Base-by-base conservation (phyloP, 169 alveolate genomes). In the Cytauxzoon felis region DNA sequence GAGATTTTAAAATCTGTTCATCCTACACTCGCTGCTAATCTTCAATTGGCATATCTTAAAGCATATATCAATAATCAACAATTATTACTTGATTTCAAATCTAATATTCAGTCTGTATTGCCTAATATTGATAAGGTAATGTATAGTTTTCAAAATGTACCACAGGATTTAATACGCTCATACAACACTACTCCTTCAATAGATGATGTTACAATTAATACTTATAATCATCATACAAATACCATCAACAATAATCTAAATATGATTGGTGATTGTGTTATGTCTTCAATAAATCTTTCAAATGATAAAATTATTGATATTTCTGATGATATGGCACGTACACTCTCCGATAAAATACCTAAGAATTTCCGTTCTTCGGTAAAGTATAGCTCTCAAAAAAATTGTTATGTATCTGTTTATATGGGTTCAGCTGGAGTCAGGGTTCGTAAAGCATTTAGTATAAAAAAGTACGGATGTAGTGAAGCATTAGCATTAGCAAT, bases 391-490 rank as follows among this genome's bases (percentile, higher is more conserved):
- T 63, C 71, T 38, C 78, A 80, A 52, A 85, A 85, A 62, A 78
- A 72, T 42, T 62, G 89, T 7, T 85, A 75, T 72, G 82, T 78
- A 34, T 59, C 84, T n/a, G 80, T 80, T 1, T 85, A 73, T 40
- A 41, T 72, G 19, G 88, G 79, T 19, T 61, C 87, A 27, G 76
- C 67, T 50, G 91, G 85, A 30, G 71, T 65, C 26, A 65, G 82
- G 26, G 56, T 78, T 23, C 68, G 87, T 66, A 78, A 79, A 36
- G 19, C 70, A 3, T 85, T 85, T 42, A 63, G 81, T 26, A 64
- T 85, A 7, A 48, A 64, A 16, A 72, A 85, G 43, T 80, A 70
- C 48, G 91, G 91, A 0, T 50, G 71, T 38, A 51, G 53, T 27
- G 82, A 58, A 40, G 84, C 91, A 1, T 76, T 75, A 43, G 67